A percentile compares a stretch with the other conserved stretches of the same genome.
These are phyloP conservation scores for Yamadazyma akitaensis DNA, from an alignment of 805 yeast species.

Conservation along the genomic window DNA sequence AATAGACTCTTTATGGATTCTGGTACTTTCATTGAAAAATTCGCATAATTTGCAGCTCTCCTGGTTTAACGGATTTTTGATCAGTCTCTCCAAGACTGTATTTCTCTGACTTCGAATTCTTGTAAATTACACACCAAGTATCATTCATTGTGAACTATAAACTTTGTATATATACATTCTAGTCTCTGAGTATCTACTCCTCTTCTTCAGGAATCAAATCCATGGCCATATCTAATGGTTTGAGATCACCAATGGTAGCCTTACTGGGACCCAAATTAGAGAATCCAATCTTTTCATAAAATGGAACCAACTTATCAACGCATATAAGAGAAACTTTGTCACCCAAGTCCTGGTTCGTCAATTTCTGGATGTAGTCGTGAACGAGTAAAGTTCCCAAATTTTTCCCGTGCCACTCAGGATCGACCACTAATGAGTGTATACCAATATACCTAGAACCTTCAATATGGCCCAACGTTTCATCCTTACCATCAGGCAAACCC, in stretches of 20 bases:
- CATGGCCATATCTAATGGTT: constrained; percentile 59
- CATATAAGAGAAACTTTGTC: constrained; percentile 72
- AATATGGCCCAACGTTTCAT: constrained; percentile 55
- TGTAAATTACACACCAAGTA: neutral
- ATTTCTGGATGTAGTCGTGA: constrained; percentile 86
- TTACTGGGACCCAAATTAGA: constrained; percentile 61
- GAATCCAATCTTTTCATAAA: constrained; percentile 83
- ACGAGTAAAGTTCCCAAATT: constrained; percentile 79
- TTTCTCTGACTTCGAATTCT: too few species aligned
- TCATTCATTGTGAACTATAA: neutral
- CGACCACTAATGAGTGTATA: constrained; percentile 76
- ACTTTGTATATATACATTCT: neutral
- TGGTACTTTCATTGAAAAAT: constrained; percentile 27
- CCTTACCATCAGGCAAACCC: constrained; percentile 47
- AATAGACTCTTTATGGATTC: constrained; percentile 42
- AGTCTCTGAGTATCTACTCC: constrained; percentile 15
- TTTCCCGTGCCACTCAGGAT: constrained; percentile 74
- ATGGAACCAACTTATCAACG: constrained; percentile 63
- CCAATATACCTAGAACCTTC: constrained; percentile 76
- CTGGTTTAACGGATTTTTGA: too few species aligned
- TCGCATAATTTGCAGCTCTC: too few species aligned
- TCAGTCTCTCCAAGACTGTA: too few species aligned
- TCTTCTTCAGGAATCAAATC: constrained; percentile 45
- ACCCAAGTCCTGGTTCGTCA: constrained; percentile 84
- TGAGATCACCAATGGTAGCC: constrained; percentile 54